A percentile compares a stretch with the other conserved stretches of the same genome.
These are phyloP conservation scores for Furcasterigmium sp. DNA, from an alignment of 2,329 filamentous ascomycete genomes.

Conservation along the genomic window DNA sequence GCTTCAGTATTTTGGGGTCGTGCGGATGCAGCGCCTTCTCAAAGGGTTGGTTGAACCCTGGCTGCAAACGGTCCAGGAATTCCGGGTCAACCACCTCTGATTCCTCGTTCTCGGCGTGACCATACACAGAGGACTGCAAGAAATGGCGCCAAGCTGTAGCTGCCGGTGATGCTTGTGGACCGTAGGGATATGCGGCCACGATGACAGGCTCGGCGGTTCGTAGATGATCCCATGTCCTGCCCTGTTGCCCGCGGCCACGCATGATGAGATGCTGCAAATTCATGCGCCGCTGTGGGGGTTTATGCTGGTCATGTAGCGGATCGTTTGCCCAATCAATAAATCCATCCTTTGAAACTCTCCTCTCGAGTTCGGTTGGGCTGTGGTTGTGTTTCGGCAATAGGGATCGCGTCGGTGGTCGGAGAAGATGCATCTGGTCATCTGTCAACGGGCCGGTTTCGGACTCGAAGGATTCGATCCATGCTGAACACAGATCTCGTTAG, in stretches of 20 bases:
- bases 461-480: conserved; percentile 46
- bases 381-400: conserved; percentile 36
- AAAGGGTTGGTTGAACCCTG: conserved; percentile 36
- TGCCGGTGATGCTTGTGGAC: conserved; percentile 25
- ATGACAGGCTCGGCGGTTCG: conserved; percentile 56
- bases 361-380: conserved; percentile 28
- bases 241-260: conserved; percentile 40
- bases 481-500: conserved; percentile 21
- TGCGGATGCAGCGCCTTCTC: conserved; percentile 11
- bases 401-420: conserved; percentile 32
- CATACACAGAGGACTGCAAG: conserved; percentile 47
- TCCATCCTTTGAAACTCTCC: conserved; percentile 43
- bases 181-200: conserved; percentile 40
- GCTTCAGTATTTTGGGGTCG: neutral
- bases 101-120: conserved; percentile 39
- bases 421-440: conserved; percentile 31
- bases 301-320: conserved; percentile 24
- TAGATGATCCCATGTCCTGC: conserved; percentile 55
- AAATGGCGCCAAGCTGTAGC: conserved; percentile 45
- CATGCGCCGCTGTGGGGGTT: conserved; percentile 23
- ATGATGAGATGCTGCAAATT: conserved; percentile 41
- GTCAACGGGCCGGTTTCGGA: conserved; percentile 29
- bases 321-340: conserved; percentile 35
- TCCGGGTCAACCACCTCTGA: conserved; percentile 42
- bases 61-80: conserved; percentile 39